A percentile compares a stretch with the other conserved stretches of the same genome.
Conservation (phyloP, 2,329 filamentous ascomycete species). For the Fusarium redolens region DNA sequence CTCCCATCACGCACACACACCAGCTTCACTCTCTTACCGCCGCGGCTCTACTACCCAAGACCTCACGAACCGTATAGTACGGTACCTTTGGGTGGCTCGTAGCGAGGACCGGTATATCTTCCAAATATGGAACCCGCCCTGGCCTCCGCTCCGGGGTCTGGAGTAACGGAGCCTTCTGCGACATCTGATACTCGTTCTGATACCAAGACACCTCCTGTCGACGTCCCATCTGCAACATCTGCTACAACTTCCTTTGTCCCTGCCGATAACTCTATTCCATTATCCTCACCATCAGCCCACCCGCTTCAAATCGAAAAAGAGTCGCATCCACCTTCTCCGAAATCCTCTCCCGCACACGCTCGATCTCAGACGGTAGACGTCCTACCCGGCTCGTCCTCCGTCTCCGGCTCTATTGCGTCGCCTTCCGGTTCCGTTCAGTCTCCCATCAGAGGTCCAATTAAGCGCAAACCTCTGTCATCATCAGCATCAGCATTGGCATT, state of each 20-base stretch:
- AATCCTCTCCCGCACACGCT: constrained; percentile 35
- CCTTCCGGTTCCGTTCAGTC: constrained; percentile 27
- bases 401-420: constrained; percentile 26
- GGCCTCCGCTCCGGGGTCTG: constrained; percentile 34
- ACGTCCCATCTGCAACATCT: constrained; percentile 27
- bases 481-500: constrained; percentile 50
- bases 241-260: constrained; percentile 27
- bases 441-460: constrained; percentile 55
- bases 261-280: constrained; percentile 35
- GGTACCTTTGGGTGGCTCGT: constrained; percentile 27
- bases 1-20: constrained; percentile 23
- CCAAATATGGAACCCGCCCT: constrained; percentile 44
- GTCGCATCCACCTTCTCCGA: constrained; percentile 19
- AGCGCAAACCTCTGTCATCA: constrained; percentile 70
- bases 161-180: constrained; percentile 38
- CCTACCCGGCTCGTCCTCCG: constrained; percentile 34
- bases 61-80: constrained; percentile 26
- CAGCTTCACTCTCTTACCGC: constrained; percentile 27
- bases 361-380: constrained; percentile 44
- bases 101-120: constrained; percentile 38
- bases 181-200: constrained; percentile 44
- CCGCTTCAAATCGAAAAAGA: constrained; percentile 24
- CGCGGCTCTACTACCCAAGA: constrained; percentile 20
- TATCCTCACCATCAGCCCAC: constrained; percentile 35
- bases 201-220: constrained; percentile 38